phyloP scores from a whole-genome alignment of 495 filamentous ascomycete genomes.

The Cercophora sp. region DNA sequence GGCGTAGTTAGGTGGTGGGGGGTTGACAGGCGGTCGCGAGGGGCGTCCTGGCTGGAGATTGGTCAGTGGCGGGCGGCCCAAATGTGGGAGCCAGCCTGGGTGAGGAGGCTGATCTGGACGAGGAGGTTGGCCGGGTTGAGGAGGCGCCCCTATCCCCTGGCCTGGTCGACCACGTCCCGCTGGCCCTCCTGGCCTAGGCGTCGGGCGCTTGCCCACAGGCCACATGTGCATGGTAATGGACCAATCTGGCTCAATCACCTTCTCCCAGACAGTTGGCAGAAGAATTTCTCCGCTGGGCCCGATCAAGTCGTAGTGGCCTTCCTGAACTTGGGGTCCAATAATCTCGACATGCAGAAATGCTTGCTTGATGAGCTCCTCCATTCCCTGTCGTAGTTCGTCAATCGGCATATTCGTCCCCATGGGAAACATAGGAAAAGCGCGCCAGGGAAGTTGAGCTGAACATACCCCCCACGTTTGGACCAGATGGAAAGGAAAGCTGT shows the following conservation, averaged over 20 bases:
- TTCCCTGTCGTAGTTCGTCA: slow-evolving; percentile 37
- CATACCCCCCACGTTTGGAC: slow-evolving; percentile 78
- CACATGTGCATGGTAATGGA: slow-evolving; percentile 94
- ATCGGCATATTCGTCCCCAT: background rate
- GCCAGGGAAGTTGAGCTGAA: slow-evolving; percentile 7
- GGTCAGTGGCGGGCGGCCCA: no score
- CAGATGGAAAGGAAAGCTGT: slow-evolving; percentile 76
- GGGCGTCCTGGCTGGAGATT: no score
- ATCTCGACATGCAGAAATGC: slow-evolving; percentile 81
- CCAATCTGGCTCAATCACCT: slow-evolving; percentile 81
- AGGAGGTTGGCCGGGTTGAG: no score
- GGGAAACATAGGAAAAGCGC: background rate
- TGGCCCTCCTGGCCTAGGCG: no score
- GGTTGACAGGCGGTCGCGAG: no score
- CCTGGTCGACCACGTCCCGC: no score
- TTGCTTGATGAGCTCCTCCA: slow-evolving; percentile 82
- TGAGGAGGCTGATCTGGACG: no score
- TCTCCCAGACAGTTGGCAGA: slow-evolving; percentile 82
- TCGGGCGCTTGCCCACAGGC: no score
- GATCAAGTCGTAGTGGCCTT: slow-evolving; percentile 80
- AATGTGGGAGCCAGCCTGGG: no score
- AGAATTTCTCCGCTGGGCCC: slow-evolving; percentile 84
- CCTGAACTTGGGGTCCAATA: slow-evolving; percentile 77
- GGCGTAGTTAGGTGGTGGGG: no score
- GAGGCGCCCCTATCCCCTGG: no score